Conservation (phyloP, 495 filamentous ascomycete species). For the Neurospora sp. region DNA sequence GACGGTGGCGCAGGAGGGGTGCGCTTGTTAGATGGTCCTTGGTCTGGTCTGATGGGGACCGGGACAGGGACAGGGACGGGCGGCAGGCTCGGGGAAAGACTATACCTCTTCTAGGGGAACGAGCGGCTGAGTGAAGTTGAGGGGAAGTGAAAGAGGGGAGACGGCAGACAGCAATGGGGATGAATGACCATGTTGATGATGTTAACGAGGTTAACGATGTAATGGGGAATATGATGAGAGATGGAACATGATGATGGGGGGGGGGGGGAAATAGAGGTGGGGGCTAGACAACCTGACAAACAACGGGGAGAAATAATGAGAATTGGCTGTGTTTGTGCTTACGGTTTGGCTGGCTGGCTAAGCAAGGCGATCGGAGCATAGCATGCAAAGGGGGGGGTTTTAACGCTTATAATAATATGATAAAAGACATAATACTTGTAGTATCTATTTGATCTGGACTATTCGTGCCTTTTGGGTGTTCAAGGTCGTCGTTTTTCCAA, state of each 20-base stretch:
- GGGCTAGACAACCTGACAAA: background rate
- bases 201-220: background rate
- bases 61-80: background rate
- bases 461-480: background rate
- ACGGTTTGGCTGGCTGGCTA: background rate
- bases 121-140: background rate
- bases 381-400: slow-evolving; percentile 3
- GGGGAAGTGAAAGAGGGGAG: background rate
- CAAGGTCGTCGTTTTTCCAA: background rate
- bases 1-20: slow-evolving; percentile 61
- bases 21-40: slow-evolving; percentile 52
- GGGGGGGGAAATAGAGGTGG: background rate
- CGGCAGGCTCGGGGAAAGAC: background rate
- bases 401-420: slow-evolving; percentile 11
- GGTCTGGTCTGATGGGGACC: background rate
- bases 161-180: background rate
- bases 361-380: slow-evolving; percentile 7
- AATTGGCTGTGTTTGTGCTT: background rate
- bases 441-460: background rate
- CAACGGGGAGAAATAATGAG: background rate
- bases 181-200: background rate
- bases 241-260: background rate
- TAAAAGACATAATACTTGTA: background rate
- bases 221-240: background rate
- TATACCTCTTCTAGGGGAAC: background rate